phyloP scores from a whole-genome alignment of 2,329 filamentous ascomycete species.

The Cordyceps fumosorosea region DNA sequence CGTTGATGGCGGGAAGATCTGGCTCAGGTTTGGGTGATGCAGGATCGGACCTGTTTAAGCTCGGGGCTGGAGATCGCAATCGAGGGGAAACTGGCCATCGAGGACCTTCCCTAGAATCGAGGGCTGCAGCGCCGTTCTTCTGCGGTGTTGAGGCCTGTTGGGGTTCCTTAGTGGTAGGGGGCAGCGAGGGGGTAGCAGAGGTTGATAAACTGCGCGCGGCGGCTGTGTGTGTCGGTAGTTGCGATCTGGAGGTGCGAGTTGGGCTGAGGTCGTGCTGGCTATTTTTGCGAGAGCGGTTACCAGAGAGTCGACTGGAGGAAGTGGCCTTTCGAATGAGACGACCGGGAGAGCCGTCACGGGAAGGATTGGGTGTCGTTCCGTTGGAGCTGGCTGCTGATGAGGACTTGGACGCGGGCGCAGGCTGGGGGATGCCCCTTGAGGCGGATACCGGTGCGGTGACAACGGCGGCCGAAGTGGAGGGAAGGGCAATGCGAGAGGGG shows the following conservation, averaged over 20 bases:
- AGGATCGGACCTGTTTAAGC: constrained; percentile 39
- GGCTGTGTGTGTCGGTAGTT: constrained; percentile 53
- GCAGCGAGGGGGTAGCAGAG: constrained; percentile 59
- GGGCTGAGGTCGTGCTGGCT: constrained; percentile 60
- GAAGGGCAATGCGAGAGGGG: constrained; percentile 12
- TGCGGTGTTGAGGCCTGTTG: constrained; percentile 57
- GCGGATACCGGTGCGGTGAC: not conserved
- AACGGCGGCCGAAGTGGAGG: not conserved
- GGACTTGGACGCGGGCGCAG: not conserved
- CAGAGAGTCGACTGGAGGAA: constrained; percentile 28
- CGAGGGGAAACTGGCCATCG: constrained; percentile 75
- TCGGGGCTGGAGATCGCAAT: constrained; percentile 68
- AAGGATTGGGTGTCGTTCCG: constrained; percentile 30
- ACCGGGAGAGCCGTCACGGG: constrained; percentile 43
- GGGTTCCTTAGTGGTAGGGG: constrained; percentile 53
- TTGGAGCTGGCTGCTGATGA: constrained; percentile 32
- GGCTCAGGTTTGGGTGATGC: constrained; percentile 41
- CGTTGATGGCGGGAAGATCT: constrained; percentile 46
- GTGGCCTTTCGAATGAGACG: constrained; percentile 31
- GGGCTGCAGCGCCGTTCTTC: constrained; percentile 44
- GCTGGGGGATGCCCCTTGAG: not conserved
- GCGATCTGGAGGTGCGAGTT: constrained; percentile 43
- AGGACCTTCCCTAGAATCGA: constrained; percentile 50
- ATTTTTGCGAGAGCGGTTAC: constrained; percentile 56
- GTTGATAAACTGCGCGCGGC: constrained; percentile 63